Percentiles rank a stretch among this genome's conserved stretches.
Evolutionary conservation across 805 yeast genomes (phyloP).

Genomic region (Metschnikowia chrysomelidarum): DNA sequence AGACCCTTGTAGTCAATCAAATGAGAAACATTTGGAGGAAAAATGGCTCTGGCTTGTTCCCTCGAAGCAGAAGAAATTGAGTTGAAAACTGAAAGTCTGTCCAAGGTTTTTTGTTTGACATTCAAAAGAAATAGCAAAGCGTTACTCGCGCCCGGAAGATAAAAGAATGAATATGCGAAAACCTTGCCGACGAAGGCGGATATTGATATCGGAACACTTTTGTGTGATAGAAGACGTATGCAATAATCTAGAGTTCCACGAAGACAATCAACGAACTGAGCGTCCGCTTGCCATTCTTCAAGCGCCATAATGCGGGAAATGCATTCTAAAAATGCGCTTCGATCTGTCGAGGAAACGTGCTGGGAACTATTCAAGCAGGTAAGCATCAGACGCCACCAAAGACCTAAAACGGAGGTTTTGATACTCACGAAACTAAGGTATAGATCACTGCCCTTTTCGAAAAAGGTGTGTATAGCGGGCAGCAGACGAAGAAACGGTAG

Average conservation of each 20-base stretch:
- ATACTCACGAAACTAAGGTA: constrained; percentile 35
- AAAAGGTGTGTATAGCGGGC: constrained; percentile 22
- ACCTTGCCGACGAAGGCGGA: constrained; percentile 70
- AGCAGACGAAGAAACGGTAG: constrained; percentile 26
- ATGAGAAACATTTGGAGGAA: constrained; percentile 31
- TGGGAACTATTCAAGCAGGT: constrained; percentile 15
- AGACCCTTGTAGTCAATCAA: constrained; percentile 35
- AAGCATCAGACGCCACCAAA: constrained; percentile 57
- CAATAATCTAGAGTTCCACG: constrained; percentile 53
- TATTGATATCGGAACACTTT: constrained; percentile 52
- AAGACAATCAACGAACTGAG: constrained; percentile 35
- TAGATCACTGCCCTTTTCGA: constrained; percentile 22
- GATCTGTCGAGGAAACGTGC: constrained; percentile 44
- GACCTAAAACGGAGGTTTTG: constrained; percentile 32
- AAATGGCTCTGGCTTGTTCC: constrained; percentile 14
- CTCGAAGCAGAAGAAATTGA: constrained; percentile 2
- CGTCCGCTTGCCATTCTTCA: constrained; percentile 43
- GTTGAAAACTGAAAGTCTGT: constrained; percentile 16
- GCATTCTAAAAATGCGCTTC: constrained; percentile 53
- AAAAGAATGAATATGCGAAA: constrained; percentile 60
- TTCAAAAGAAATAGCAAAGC: constrained; percentile 57
- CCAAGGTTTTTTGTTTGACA: constrained; percentile 48
- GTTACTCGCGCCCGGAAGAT: constrained; percentile 53
- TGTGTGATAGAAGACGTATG: constrained; percentile 46
- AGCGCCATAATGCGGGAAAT: constrained; percentile 49